Evolutionary conservation across 2,329 filamentous ascomycete genomes (phyloP), one percentile per base, ranked within the genome.

Genomic region (Penicillium sp.): DNA sequence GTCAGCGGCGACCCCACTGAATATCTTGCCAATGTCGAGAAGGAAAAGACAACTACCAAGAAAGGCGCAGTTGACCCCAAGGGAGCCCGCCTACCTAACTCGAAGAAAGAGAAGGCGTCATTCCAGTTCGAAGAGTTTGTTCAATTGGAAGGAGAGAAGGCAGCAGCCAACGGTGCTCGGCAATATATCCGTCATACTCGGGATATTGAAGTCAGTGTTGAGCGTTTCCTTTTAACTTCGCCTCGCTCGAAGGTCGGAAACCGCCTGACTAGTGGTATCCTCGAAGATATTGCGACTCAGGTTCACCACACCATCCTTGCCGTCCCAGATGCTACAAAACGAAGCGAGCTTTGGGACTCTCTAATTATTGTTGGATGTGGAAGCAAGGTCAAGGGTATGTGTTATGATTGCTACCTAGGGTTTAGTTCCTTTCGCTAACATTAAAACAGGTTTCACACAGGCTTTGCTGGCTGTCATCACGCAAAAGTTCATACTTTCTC

Each of bases 361-460:
- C 76, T 99, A 50, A 88, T 96, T 63, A 89, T 99, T 53, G 89
- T 96, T 50, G 94, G 94, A 64, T 96, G 96, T 68, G 94, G 94
- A 55, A 86, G 83, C 57, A 84, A 79, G 66, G 77, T 88, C 48
- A 80, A 82, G 76, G 85, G 83, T 83, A 65, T 55, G 72, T 49
- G 22, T 24, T 34, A 13, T 34, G 22, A 10, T 45, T 40, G 13
- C 9, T 29, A 44, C 32, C 32, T 44, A 53, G 34, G 35, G 38
- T 46, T 51, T 11, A 34, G 8, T 38, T 18, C 2, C 11, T 44
- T 32, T 18, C 1, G 16, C 48, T 63, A 44, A 68, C 37, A 38
- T 42, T 7, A 11, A 37, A 66, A 79, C 79, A 78, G 92, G 94
- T 5, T 93, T 99, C 72, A 92, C 89, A 63, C 92, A 97, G 66